Base-by-base conservation (phyloP, 805 yeast genomes). In the Candida boidinii region DNA sequence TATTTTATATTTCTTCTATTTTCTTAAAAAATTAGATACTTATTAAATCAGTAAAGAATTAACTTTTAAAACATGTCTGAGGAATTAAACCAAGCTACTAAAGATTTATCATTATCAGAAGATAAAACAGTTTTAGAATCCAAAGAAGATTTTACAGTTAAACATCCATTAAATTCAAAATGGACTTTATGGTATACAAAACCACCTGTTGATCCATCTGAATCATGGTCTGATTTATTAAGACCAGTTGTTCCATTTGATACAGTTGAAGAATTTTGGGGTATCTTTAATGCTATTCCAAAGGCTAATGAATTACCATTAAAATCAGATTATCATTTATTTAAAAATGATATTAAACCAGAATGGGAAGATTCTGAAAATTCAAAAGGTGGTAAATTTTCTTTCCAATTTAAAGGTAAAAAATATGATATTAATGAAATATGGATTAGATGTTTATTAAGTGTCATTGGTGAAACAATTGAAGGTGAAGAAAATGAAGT, bases 261-360 rank as follows among this genome's bases (percentile, higher is more conserved):
- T 35, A 77, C 95, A n/a, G 97, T 92, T 33, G 98, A 92, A 67
- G 96, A 90, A 60, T 92, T 92, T 67, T 92, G 98, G 98, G 98
- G 97, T 17, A 81, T 90, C 45, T 83, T 76, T 69, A 88, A 92
- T 62, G 82, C 94, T 27, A 79, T 92, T 48, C 97, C 97, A 45
- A 77, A 76, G 49, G 95, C 95, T 32, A 75, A 76, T 42, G 95
- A 87, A 55, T 71, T 92, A 55, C 97, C 97, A 48, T 54, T 80
- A 51, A 84, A 79, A 61, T 83, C 96, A 10, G 97, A 92, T 63
- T 90, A 90, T 65, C 95, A 92, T 58, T 75, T 90, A 53, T 92
- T 92, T 70, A 82, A 90, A 65, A 83, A 81, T 56, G 95, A 87
- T 37, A 77, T 92, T 51, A 81, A 85, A 60, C 98, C 98, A 36